Percentiles rank a stretch among this genome's conserved stretches.
phyloP scores from a whole-genome alignment of 2,329 filamentous ascomycete genomes.

The Penicillium hesseltinei region DNA sequence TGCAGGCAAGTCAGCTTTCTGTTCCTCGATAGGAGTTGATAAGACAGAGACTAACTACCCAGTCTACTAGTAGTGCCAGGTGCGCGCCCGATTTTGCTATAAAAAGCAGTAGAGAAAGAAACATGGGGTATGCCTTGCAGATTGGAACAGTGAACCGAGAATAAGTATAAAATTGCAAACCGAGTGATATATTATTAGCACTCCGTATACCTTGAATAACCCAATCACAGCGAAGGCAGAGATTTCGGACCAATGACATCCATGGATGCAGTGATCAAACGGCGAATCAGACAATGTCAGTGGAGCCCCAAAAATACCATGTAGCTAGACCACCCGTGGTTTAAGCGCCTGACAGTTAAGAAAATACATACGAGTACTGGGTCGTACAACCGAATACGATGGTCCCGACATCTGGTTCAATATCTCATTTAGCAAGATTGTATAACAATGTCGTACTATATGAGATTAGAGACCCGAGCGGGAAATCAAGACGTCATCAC shows the following conservation, averaged over 20 bases:
- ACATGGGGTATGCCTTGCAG: not conserved
- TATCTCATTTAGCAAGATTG: not conserved
- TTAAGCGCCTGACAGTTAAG: not conserved
- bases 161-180: not conserved
- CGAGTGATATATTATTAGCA: not conserved
- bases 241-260: constrained; percentile 8
- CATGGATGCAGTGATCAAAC: not conserved
- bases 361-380: not conserved
- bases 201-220: not conserved
- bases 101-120: not conserved
- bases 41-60: not conserved
- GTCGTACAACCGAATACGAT: not conserved
- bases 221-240: constrained; percentile 6
- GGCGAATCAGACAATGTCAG: not conserved
- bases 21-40: not conserved
- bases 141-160: not conserved
- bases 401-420: not conserved
- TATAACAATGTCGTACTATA: not conserved
- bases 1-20: not conserved
- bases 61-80: not conserved
- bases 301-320: not conserved
- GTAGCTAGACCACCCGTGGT: not conserved
- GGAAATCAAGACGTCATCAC: constrained; percentile 5
- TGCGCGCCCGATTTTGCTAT: not conserved
- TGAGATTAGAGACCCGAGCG: not conserved